Conservation (phyloP, 2,329 filamentous ascomycete species). For the Venturiaceae sp. region DNA sequence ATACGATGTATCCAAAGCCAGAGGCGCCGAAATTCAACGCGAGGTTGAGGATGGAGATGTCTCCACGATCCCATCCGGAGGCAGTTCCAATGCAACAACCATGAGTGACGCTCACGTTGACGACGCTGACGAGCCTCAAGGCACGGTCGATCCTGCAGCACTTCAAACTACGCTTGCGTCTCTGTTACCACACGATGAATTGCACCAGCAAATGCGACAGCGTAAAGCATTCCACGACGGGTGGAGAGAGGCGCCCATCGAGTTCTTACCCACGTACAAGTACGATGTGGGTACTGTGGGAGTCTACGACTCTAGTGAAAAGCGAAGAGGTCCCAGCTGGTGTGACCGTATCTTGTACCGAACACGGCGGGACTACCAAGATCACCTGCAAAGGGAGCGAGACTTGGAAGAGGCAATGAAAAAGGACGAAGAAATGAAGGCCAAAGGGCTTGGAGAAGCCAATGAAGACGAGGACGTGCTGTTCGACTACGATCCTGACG, state of each 20-base stretch:
- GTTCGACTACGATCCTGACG: slow-evolving; percentile 83
- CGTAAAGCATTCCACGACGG: slow-evolving; percentile 83
- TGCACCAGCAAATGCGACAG: slow-evolving; percentile 61
- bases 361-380: slow-evolving; percentile 59
- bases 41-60: not conserved
- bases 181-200: slow-evolving; percentile 80
- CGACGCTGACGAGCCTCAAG: slow-evolving; percentile 23
- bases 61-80: not conserved
- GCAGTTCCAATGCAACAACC: not conserved
- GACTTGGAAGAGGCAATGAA: slow-evolving; percentile 59
- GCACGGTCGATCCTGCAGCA: slow-evolving; percentile 65
- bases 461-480: slow-evolving; percentile 63
- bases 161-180: slow-evolving; percentile 83
- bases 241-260: slow-evolving; percentile 81
- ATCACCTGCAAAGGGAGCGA: slow-evolving; percentile 51
- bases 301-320: slow-evolving; percentile 91
- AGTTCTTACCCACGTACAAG: slow-evolving; percentile 92
- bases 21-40: not conserved
- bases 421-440: slow-evolving; percentile 78
- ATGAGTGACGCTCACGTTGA: slow-evolving; percentile 13
- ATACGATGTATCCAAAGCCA: slow-evolving; percentile 44
- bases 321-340: slow-evolving; percentile 87
- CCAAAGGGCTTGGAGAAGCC: slow-evolving; percentile 62
- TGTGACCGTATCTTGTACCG: slow-evolving; percentile 90
- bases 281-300: slow-evolving; percentile 93